phyloP scores from a whole-genome alignment of 2,329 filamentous ascomycete species.

The Coniochaeta prunicola region DNA sequence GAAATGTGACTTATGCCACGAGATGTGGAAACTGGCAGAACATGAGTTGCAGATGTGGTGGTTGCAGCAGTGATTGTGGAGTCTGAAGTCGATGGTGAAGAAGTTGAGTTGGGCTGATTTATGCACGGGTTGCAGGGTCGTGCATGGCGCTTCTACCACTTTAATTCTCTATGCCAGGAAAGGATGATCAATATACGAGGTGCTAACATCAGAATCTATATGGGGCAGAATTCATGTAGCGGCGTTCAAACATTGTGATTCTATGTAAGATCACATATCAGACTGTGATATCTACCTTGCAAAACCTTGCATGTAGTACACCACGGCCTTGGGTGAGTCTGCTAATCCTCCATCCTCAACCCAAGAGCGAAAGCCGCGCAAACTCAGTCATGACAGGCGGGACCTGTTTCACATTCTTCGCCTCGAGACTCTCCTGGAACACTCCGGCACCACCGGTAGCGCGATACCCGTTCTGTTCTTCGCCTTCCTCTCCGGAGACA shows the following conservation, averaged over 20 bases:
- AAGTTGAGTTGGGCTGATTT: neutral
- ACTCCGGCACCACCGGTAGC: constrained; percentile 45
- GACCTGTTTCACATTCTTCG: constrained; percentile 34
- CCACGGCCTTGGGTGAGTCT: too few species aligned
- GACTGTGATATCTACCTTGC: neutral
- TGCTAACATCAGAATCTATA: too few species aligned
- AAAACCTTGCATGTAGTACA: too few species aligned
- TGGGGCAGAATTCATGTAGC: neutral
- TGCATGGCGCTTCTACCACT: neutral
- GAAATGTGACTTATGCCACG: neutral
- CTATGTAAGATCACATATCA: too few species aligned
- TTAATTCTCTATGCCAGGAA: too few species aligned
- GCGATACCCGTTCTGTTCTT: constrained; percentile 17
- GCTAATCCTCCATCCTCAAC: constrained; percentile 20
- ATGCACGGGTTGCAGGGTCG: neutral
- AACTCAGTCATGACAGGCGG: constrained; percentile 42
- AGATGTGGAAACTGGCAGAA: neutral
- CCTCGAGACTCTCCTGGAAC: constrained; percentile 41
- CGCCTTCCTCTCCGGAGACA: constrained; percentile 10
- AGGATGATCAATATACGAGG: too few species aligned
- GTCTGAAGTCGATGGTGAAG: neutral
- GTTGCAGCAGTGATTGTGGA: neutral
- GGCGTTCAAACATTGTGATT: neutral
- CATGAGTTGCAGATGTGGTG: neutral
- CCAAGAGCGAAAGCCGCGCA: constrained; percentile 43